Percentiles rank a stretch among this genome's conserved stretches.
phyloP scores from a whole-genome alignment of 1,139 yeast species.

The Schizosaccharomyces versatilis region DNA sequence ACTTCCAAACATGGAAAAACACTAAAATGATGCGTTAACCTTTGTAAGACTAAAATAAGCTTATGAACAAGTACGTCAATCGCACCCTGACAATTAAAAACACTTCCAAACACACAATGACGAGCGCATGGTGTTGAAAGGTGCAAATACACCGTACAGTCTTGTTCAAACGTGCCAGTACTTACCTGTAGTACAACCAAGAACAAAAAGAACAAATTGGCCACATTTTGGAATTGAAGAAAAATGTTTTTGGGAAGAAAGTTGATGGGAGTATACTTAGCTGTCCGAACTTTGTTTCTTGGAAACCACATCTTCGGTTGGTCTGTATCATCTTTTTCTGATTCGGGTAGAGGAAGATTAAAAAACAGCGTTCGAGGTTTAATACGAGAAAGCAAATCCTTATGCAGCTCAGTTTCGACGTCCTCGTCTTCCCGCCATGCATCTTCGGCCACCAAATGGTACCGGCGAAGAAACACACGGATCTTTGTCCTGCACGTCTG shows the following conservation, averaged over 20 bases:
- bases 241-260: constrained; percentile 72
- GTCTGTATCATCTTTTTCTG: neutral
- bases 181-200: constrained; percentile 48
- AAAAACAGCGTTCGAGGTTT: neutral
- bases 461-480: neutral
- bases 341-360: neutral
- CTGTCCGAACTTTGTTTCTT: constrained; percentile 82
- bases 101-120: no score
- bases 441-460: neutral
- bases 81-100: no score
- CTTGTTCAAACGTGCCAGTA: no score
- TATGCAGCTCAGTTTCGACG: neutral
- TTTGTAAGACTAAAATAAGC: neutral
- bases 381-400: neutral
- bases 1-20: constrained; percentile 74
- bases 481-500: neutral
- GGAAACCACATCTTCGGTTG: constrained; percentile 27
- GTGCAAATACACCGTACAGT: no score
- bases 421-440: neutral
- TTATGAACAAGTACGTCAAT: no score
- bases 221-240: constrained; percentile 69
- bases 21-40: constrained; percentile 18
- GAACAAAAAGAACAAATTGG: constrained; percentile 67
- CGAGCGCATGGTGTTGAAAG: no score
- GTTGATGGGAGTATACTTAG: constrained; percentile 77